Percentiles rank a stretch among this genome's conserved stretches.
These are phyloP conservation scores for Psilocybe cubensis DNA, from an alignment of 768 basidiomycete species.

Conservation along the genomic window DNA sequence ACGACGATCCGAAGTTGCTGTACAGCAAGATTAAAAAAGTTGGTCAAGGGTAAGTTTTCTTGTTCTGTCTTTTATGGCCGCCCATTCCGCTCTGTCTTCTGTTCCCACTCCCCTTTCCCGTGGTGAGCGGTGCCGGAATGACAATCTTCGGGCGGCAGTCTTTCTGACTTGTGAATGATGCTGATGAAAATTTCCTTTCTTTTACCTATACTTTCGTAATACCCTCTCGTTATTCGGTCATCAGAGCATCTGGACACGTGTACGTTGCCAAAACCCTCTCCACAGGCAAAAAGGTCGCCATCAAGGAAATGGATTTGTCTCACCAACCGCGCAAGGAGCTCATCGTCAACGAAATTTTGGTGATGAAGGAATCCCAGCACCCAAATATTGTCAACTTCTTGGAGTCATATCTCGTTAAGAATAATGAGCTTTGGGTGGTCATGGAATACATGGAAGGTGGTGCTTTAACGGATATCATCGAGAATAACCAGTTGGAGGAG, in stretches of 20 bases:
- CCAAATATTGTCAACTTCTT: conserved; percentile 97
- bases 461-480: conserved; percentile 96
- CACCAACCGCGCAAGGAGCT: conserved; percentile 97
- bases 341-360: conserved; percentile 96
- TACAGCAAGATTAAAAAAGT: conserved; percentile 99
- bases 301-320: conserved; percentile 97
- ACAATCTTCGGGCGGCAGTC: neutral
- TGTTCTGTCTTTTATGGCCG: conserved; percentile 5
- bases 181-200: conserved; percentile 18
- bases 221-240: neutral
- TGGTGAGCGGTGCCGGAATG: neutral
- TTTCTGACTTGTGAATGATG: conserved; percentile 6
- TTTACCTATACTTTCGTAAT: conserved; percentile 10
- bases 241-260: conserved; percentile 94
- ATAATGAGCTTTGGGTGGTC: conserved; percentile 92
- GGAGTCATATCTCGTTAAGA: conserved; percentile 88
- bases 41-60: conserved; percentile 85
- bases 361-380: conserved; percentile 98
- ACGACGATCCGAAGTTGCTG: conserved; percentile 84
- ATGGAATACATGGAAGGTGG: conserved; percentile 99
- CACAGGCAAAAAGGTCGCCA: conserved; percentile 88
- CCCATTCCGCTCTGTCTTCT: neutral
- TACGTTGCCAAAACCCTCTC: conserved; percentile 93
- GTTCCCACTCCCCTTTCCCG: neutral
- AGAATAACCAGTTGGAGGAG: conserved; percentile 94